phyloP scores from a whole-genome alignment of 2,329 filamentous ascomycete species.

The Diaporthe amygdali region DNA sequence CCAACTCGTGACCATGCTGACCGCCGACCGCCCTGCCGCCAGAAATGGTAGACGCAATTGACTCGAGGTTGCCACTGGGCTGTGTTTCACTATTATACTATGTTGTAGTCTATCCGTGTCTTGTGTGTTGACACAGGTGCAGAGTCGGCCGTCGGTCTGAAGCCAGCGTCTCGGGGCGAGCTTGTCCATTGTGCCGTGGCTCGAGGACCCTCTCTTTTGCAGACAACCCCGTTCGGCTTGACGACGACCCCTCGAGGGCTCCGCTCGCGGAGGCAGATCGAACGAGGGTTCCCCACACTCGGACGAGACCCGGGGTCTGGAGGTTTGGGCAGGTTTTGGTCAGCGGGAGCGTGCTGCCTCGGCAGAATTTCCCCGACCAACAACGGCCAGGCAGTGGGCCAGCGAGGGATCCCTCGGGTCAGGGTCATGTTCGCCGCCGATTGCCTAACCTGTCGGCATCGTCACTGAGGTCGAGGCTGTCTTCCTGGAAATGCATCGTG shows the following conservation, averaged over 20 bases:
- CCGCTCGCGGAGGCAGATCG: conserved; percentile 1
- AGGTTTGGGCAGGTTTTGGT: background rate
- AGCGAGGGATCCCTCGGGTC: conserved; percentile 2
- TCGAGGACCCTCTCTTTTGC: background rate
- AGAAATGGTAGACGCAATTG: conserved; percentile 3
- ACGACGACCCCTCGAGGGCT: background rate
- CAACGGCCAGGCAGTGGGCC: background rate
- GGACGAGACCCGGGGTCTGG: conserved; percentile 16
- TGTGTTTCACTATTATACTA: background rate
- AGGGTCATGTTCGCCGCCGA: conserved; percentile 22
- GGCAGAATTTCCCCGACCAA: conserved; percentile 18
- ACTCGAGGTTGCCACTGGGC: conserved; percentile 14
- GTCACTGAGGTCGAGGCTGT: conserved; percentile 4
- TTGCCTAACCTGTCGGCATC: conserved; percentile 9
- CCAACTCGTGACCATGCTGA: conserved; percentile 15
- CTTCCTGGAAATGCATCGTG: background rate
- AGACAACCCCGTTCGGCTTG: background rate
- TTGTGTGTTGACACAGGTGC: background rate
- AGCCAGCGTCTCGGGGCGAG: conserved; percentile 9
- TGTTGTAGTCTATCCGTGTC: background rate
- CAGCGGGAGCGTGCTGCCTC: conserved; percentile 10
- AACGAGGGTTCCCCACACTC: conserved; percentile 19
- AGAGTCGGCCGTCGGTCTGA: background rate
- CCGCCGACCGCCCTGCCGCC: background rate
- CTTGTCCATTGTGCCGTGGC: background rate